phyloP scores from a whole-genome alignment of 2,329 filamentous ascomycete genomes.

The Sordariomycetes sp. region DNA sequence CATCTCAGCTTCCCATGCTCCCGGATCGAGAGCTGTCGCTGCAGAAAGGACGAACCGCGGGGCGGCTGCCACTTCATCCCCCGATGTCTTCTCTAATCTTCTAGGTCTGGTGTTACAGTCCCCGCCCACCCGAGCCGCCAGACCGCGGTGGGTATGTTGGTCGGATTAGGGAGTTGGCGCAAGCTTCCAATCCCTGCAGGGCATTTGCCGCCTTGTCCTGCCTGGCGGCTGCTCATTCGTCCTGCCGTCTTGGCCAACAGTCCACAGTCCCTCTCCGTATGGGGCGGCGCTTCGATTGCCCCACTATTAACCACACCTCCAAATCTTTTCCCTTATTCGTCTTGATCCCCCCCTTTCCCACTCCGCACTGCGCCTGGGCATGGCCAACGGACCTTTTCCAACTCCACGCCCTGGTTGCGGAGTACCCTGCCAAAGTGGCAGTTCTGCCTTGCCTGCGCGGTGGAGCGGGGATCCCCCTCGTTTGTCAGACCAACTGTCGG shows the following conservation, averaged over 20 bases:
- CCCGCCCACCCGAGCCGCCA: neutral
- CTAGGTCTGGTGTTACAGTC: neutral
- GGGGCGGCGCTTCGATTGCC: neutral
- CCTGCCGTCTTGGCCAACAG: neutral
- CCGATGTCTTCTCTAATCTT: neutral
- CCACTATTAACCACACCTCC: neutral
- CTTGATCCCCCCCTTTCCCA: neutral
- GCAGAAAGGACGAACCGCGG: neutral
- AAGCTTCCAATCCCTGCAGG: neutral
- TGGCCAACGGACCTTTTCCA: too few relatives aligned
- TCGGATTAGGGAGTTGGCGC: neutral
- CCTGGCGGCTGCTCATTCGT: neutral
- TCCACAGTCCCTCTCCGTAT: neutral
- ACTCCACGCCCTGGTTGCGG: too few relatives aligned
- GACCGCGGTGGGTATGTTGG: neutral
- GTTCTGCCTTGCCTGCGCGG: too few relatives aligned
- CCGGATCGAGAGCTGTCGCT: neutral
- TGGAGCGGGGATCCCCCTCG: too few relatives aligned
- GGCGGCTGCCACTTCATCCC: neutral
- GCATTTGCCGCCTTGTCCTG: slow-evolving; percentile 1
- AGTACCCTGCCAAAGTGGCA: too few relatives aligned
- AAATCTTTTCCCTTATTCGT: neutral
- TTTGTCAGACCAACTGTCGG: too few relatives aligned
- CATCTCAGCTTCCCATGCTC: neutral
- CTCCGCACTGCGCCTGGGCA: neutral